These are phyloP conservation scores for Podila epicladia DNA, from an alignment of 192 early-diverging fungal species.

Conservation along the genomic window DNA sequence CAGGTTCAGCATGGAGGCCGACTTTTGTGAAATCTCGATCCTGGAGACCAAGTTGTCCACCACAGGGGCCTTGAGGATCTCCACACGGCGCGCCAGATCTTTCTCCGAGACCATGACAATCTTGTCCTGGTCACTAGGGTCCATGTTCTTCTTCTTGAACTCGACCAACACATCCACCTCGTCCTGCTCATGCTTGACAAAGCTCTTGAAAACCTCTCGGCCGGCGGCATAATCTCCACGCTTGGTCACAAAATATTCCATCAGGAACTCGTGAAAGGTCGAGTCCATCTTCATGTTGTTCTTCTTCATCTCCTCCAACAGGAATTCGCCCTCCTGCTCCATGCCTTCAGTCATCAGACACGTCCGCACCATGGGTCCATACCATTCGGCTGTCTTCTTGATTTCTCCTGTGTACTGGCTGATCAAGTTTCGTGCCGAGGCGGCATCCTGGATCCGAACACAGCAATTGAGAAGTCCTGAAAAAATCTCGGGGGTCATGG, in stretches of 20 bases:
- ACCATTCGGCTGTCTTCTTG: constrained; percentile 42
- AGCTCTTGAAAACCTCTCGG: constrained; percentile 29
- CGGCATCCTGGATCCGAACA: constrained; percentile 30
- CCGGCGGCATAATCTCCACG: constrained; percentile 24
- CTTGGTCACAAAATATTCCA: constrained; percentile 35
- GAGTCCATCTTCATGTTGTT: constrained; percentile 13
- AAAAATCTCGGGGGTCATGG: constrained; percentile 34
- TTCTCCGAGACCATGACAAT: constrained; percentile 14
- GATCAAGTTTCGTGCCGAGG: constrained; percentile 25
- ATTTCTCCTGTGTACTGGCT: constrained; percentile 35
- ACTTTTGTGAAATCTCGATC: constrained; percentile 18
- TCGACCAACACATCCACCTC: constrained; percentile 9
- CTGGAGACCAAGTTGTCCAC: constrained; percentile 23
- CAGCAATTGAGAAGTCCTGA: constrained; percentile 41
- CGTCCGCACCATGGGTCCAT: constrained; percentile 34
- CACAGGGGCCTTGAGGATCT: constrained; percentile 7
- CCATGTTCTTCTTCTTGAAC: background rate
- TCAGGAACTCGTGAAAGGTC: constrained; percentile 42
- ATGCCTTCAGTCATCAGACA: constrained; percentile 35
- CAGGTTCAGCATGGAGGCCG: constrained; percentile 38
- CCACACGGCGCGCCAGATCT: constrained; percentile 5
- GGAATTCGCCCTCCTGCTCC: constrained; percentile 32
- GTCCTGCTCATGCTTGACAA: constrained; percentile 20
- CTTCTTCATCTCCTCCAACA: constrained; percentile 38
- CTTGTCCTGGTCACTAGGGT: constrained; percentile 1